Base-by-base conservation (phyloP, 2,329 filamentous ascomycete species). In the Trichoderma polysporum region DNA sequence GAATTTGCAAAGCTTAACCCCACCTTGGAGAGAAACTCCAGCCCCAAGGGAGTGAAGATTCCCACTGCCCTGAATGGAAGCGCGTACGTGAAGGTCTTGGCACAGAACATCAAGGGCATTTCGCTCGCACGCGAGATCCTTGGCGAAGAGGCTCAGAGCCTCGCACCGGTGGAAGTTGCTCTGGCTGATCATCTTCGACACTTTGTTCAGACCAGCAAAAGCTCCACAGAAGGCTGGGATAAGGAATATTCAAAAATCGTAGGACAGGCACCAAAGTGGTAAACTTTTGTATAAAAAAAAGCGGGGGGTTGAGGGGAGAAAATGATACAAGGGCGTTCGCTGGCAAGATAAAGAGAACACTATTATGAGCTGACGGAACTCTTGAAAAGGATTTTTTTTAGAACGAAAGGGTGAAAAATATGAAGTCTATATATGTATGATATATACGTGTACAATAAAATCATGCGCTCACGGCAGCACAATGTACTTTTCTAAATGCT, bases 401-500 rank as follows among this genome's bases (percentile, higher is more conserved):
- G 47, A 29, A 50, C 22, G 33, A 25, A 9, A 27, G 12, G 27
- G 15, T 17, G 2, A 29, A 50, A 53, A 66, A 41, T 35, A 59
- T 29, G 7, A 50, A 64, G 49, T 67, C 57, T 67, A 65, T 75
- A 74, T 73, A 70, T 73, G 72, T 71, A 63, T 72, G 69, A 68
- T 58, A 53, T 72, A 56, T 68, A 66, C 69, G 39, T 75, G 72
- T 74, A 76, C 68, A 75, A 72, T 58, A 75, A 53, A 59, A 15
- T 27, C 15, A 45, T 47, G 13, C 58, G 64, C 71, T 69, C 81
- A 97, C 71, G 92, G 91, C 78, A 98, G 81, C 69, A 98, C 94
- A 79, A 97, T 96, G 80, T 99, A 98, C 85, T 93, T 97, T 78
- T 91, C 87, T 76, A 98, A 79, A 76, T 92, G 89, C 81, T 92